Percentiles rank a stretch among this genome's conserved stretches.
Evolutionary conservation across 2,329 filamentous ascomycete genomes (phyloP).

Genomic region (Rutstroemia sydowiana): DNA sequence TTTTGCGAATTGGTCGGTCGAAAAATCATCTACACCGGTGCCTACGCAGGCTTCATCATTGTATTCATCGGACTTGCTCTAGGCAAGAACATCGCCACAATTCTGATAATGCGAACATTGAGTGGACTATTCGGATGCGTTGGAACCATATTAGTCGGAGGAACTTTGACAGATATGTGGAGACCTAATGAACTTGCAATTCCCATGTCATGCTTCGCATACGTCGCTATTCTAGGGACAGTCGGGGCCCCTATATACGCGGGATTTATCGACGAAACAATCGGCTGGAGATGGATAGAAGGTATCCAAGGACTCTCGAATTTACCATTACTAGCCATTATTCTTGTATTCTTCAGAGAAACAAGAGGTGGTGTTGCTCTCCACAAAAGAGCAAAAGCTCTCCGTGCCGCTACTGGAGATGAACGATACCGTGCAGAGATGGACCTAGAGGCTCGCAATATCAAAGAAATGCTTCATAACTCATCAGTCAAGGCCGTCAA

Average conservation of each 20-base stretch:
- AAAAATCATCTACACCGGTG: slow-evolving; percentile 68
- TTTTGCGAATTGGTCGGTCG: slow-evolving; percentile 82
- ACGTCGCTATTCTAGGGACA: slow-evolving; percentile 64
- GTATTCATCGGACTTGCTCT: slow-evolving; percentile 58
- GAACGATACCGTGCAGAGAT: slow-evolving; percentile 43
- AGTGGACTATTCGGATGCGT: slow-evolving; percentile 62
- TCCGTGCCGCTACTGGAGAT: slow-evolving; percentile 58
- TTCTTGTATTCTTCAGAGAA: slow-evolving; percentile 70
- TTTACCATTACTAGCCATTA: slow-evolving; percentile 52
- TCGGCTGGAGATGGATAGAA: slow-evolving; percentile 78
- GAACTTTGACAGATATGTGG: slow-evolving; percentile 81
- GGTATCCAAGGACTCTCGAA: slow-evolving; percentile 72
- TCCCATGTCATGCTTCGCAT: slow-evolving; percentile 81
- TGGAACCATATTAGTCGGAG: slow-evolving; percentile 71
- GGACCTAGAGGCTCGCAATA: slow-evolving; percentile 42
- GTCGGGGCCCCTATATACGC: slow-evolving; percentile 60
- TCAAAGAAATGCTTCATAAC: slow-evolving; percentile 61
- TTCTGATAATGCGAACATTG: slow-evolving; percentile 60
- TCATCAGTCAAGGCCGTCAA: slow-evolving; percentile 71
- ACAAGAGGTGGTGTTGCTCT: slow-evolving; percentile 74
- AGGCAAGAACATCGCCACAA: slow-evolving; percentile 61
- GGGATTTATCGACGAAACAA: slow-evolving; percentile 50
- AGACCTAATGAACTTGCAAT: slow-evolving; percentile 69
- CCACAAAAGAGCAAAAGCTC: slow-evolving; percentile 59
- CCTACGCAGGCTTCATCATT: slow-evolving; percentile 36